Base-by-base conservation (phyloP, 2,329 filamentous ascomycete species). In the Pseudocercospora ulei region DNA sequence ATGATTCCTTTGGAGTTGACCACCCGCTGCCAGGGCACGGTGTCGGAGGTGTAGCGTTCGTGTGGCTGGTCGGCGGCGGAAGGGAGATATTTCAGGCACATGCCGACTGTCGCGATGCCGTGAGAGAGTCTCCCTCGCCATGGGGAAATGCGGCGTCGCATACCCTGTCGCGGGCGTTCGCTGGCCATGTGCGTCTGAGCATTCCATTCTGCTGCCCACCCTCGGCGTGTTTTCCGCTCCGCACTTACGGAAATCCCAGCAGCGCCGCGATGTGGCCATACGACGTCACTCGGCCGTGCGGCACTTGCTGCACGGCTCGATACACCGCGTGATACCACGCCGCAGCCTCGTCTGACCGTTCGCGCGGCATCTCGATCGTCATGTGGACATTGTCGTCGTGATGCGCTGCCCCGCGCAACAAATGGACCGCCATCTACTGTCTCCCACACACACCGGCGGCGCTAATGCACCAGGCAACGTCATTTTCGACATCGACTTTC, bases 21-120 rank as follows among this genome's bases (percentile, higher is more conserved):
- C 43, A 96, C 83, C 41, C 90, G 71, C 66, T 96, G 88, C 88
- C 88, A 96, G 0, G 88, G 88, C 3, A 96, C 88, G 49, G 80
- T 95, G 14, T 67, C 68, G 43, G 72, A 68, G 60, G 94, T 80
- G 64, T 80, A 92, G 41, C 65, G 60, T 37, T 61, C 56, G 46
- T 67, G 62, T 33, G 58, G 57, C 41, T 62, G 59, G 28, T 62
- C 55, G 6, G 49, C 33, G 42, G 51, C 59, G 62, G 68, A 39
- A 58, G 86, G 75, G 7, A 96, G 75, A 58, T 94, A 80, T 60
- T 94, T 95, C 16, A 96, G 73, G 61, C 82, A 92, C 30, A 90
- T 71, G 37, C 88, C 88, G 4, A 96, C 87, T 51, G 42, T 20
- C 13, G 12, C 11, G 12, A 19, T 38, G 31, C 23, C 7, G 22